Evolutionary conservation across 352 stramenopile genomes (phyloP), one percentile per base, ranked within the genome.

Genomic region (Phytophthora nicotianae): DNA sequence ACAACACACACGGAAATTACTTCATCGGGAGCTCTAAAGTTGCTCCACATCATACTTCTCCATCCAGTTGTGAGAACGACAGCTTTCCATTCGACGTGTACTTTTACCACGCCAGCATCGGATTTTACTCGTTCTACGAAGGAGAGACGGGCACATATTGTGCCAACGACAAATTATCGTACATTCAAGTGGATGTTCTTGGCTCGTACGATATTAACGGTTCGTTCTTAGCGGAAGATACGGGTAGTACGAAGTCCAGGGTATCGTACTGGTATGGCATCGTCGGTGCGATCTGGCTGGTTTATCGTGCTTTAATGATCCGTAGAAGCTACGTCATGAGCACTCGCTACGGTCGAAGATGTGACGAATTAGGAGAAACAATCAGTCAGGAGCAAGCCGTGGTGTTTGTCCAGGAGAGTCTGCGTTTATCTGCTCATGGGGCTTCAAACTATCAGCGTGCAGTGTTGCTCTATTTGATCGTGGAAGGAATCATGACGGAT

Each of bases 1-100:
- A 70, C 41, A 72, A 72, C 43, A 21, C 48, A 14, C 64, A 72
- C 11, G 66, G 66, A 5, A 53, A 66, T 19, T 74, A 74, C 19
- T 47, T 65, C 16, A 58, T 65, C 14, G 59, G 48, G 2, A 52
- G 19, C 19, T 26, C 33, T 3, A 54, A 27, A 17, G 43, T 50
- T 7, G 21, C 35, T 5, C 38, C 50, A 13, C 59, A 40, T 41
- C 16, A 9, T 13, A 41, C 35, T n/a, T 5, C 62, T 0, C 63
- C 63, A 38, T 50, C 45, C 0, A 41, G 40, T 45, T 64, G 45
- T 19, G 54, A 24, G 5, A 41, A 61, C 8, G 27, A 74, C n/a
- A 70, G 35, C 14, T 5, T 41, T 19, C 35, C 35, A 4, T 41
- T n/a, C 13, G 35, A 20, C 14, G 16, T 41, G 35, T 41, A 41